Evolutionary conservation across 2,329 filamentous ascomycete species (phyloP), one percentile per base, ranked within the genome.

Genomic region (Aureobasidium sp.): DNA sequence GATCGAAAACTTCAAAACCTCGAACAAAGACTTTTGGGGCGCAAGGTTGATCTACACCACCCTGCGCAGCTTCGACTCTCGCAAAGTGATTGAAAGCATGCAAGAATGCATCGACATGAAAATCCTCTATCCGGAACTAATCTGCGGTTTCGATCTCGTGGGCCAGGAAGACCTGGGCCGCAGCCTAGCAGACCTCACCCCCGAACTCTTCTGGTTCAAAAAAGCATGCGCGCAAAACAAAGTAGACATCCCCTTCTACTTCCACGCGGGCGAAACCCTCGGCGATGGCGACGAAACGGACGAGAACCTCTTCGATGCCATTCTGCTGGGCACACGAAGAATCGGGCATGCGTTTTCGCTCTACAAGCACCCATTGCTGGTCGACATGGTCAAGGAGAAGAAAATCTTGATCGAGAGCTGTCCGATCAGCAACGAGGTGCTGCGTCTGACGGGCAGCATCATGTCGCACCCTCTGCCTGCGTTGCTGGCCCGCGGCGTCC

Each of bases 171-270:
- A 95, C 69, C 72, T 81, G 1, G 92, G 91, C 1, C 83, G 89
- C 13, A 81, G 90, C 0, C 81, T 96, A 27, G 79, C 81, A 31
- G 88, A 94, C 65, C 76, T 95, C 3, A 81, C 93, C 0, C 91
- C 92, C 0, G 84, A 95, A 68, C 77, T 97, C 0, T 93, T 96
- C 73, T 96, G 90, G 90, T 96, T 97, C 80, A 86, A 86, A 65
- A 92, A 93, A 73, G 84, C 87, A 67, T 96, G 91, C 71, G 82
- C 84, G 0, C 81, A 89, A 69, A 86, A 90, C 68, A 84, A 82
- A 2, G 82, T 96, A 38, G 84, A 90, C 53, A 85, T 99, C 10
- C 93, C 93, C 0, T 96, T 96, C 77, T 95, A 95, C 78, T 95
- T 97, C 77, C 92, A 96, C 71, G 92, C 93, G 0, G 93, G 92